A percentile compares a stretch with the other conserved stretches of the same genome.
These are phyloP conservation scores for Auriscalpium microsporum DNA, from an alignment of 768 basidiomycete species.

Conservation along the genomic window DNA sequence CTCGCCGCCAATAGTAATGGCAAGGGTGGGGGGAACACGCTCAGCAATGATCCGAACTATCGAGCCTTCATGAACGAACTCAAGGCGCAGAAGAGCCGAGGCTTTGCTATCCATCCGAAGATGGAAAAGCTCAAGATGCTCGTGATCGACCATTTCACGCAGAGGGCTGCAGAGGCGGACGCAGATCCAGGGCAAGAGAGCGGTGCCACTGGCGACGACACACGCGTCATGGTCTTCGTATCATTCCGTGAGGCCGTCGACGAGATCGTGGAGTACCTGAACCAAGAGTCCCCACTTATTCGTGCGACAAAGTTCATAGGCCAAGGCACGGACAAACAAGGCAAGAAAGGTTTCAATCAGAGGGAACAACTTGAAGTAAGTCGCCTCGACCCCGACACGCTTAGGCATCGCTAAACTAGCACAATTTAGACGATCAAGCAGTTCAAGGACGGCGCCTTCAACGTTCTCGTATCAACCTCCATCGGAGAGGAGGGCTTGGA, in stretches of 20 bases:
- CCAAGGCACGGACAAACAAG: constrained; percentile 77
- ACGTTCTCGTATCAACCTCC: constrained; percentile 90
- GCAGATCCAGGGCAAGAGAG: constrained; percentile 20
- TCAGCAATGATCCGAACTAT: constrained; percentile 50
- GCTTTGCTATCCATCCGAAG: constrained; percentile 78
- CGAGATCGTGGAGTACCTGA: constrained; percentile 78
- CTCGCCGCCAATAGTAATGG: constrained; percentile 25
- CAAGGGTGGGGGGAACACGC: constrained; percentile 29
- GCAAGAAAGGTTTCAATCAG: constrained; percentile 83
- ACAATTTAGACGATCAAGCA: constrained; percentile 62
- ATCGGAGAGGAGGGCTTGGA: constrained; percentile 98
- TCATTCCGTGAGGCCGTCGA: constrained; percentile 87
- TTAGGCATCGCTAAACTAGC: not conserved
- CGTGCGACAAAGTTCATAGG: constrained; percentile 85
- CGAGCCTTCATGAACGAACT: constrained; percentile 61
- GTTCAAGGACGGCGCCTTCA: constrained; percentile 83
- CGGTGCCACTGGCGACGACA: constrained; percentile 26
- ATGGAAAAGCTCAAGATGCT: constrained; percentile 76
- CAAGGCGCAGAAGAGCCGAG: constrained; percentile 42
- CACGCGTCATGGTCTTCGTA: constrained; percentile 90
- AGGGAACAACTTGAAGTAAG: constrained; percentile 84
- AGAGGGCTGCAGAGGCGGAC: constrained; percentile 36
- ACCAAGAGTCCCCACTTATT: constrained; percentile 68
- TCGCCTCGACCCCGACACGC: not conserved
- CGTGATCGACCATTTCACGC: constrained; percentile 71